These are phyloP conservation scores for Zygotorulaspora danielsina DNA, from an alignment of 805 yeast species.

Conservation along the genomic window DNA sequence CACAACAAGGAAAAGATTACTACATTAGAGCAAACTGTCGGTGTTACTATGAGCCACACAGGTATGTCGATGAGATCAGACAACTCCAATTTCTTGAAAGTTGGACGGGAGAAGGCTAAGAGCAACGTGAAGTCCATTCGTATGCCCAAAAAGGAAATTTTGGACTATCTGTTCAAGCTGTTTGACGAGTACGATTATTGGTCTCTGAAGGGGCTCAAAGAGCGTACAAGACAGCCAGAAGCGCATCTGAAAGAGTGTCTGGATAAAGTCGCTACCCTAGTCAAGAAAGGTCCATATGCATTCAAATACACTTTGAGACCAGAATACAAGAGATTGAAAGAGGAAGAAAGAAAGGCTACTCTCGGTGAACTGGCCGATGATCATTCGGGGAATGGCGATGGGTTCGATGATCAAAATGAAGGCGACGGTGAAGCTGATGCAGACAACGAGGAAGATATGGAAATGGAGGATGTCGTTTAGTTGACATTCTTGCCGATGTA, in stretches of 20 bases:
- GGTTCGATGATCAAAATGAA: constrained; percentile 20
- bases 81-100: constrained; percentile 62
- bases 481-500: too few species aligned
- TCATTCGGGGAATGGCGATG: constrained; percentile 16
- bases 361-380: constrained; percentile 47
- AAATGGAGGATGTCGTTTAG: constrained; percentile 69
- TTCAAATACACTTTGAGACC: constrained; percentile 85
- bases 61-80: constrained; percentile 77
- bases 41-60: constrained; percentile 80
- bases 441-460: constrained; percentile 64
- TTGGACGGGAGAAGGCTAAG: constrained; percentile 45
- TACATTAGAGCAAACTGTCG: constrained; percentile 73
- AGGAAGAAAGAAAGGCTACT: constrained; percentile 67
- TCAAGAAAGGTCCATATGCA: constrained; percentile 94
- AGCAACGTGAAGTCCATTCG: constrained; percentile 70
- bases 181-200: constrained; percentile 96
- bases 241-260: constrained; percentile 84
- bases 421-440: constrained; percentile 56
- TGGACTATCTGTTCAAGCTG: constrained; percentile 80
- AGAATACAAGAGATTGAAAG: constrained; percentile 77
- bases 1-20: constrained; percentile 60
- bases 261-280: constrained; percentile 82
- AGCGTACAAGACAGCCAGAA: constrained; percentile 94
- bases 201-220: constrained; percentile 91
- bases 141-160: constrained; percentile 86